Percentiles rank a stretch among this genome's conserved stretches.
Evolutionary conservation across 768 basidiomycete genomes (phyloP).

Genomic region (Boletus eberwhitei): DNA sequence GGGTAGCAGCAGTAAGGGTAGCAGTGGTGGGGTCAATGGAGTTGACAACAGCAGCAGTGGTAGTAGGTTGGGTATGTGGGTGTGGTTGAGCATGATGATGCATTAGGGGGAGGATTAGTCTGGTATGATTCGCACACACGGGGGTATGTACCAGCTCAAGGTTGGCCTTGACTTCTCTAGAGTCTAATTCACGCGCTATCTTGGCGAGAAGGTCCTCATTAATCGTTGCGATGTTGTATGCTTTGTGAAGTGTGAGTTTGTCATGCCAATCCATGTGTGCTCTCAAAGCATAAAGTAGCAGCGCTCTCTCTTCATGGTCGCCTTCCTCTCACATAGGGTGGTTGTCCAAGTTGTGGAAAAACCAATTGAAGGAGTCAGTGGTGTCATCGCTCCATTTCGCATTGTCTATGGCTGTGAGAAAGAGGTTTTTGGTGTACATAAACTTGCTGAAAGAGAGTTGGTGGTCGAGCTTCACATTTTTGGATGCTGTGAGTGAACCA

Average conservation of each 20-base stretch:
- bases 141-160: too few relatives aligned
- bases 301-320: too few relatives aligned
- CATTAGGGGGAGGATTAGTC: too few relatives aligned
- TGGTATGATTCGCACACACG: background rate
- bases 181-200: background rate
- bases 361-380: too few relatives aligned
- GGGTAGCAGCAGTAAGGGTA: background rate
- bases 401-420: background rate
- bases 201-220: background rate
- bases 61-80: too few relatives aligned
- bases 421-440: background rate
- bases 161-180: background rate
- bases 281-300: background rate
- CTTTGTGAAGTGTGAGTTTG: background rate
- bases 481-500: too few relatives aligned
- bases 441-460: background rate
- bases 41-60: too few relatives aligned
- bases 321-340: too few relatives aligned
- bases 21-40: background rate
- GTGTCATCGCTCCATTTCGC: background rate
- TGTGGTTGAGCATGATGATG: too few relatives aligned
- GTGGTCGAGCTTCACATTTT: background rate
- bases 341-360: too few relatives aligned
- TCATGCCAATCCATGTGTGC: background rate
- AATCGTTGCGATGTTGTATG: background rate